Percentiles rank a stretch among this genome's conserved stretches.
These are phyloP conservation scores for Microsporum canis DNA, from an alignment of 2,329 filamentous ascomycete genomes.

Conservation along the genomic window DNA sequence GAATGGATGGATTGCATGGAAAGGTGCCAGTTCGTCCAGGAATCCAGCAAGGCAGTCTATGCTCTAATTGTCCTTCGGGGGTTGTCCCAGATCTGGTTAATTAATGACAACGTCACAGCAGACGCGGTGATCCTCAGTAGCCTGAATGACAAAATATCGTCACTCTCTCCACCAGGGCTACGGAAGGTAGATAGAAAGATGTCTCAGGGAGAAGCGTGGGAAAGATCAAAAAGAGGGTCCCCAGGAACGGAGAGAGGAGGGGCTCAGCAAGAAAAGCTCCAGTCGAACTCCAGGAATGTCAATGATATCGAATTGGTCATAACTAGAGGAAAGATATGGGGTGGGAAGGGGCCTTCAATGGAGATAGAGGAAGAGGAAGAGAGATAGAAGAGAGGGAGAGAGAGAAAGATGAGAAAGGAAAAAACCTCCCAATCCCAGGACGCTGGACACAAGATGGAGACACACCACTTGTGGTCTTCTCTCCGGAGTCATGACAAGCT, in stretches of 20 bases:
- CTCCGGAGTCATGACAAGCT: neutral
- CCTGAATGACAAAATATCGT: neutral
- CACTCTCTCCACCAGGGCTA: neutral
- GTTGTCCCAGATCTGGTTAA: neutral
- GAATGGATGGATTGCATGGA: too few relatives aligned
- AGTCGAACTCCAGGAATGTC: neutral
- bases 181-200: neutral
- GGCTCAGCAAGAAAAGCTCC: neutral
- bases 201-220: neutral
- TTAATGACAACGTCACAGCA: neutral
- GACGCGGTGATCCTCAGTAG: neutral
- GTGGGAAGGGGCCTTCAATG: neutral
- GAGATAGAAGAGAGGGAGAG: neutral
- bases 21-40: neutral
- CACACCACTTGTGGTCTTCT: neutral
- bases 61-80: neutral
- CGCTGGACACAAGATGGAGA: neutral
- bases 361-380: neutral
- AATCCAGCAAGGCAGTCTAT: neutral
- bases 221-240: neutral
- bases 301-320: neutral
- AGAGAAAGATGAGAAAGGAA: neutral
- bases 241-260: neutral
- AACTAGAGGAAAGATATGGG: neutral
- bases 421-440: neutral